phyloP scores from a whole-genome alignment of 495 filamentous ascomycete species.

The Saxophila tyrrhenica region DNA sequence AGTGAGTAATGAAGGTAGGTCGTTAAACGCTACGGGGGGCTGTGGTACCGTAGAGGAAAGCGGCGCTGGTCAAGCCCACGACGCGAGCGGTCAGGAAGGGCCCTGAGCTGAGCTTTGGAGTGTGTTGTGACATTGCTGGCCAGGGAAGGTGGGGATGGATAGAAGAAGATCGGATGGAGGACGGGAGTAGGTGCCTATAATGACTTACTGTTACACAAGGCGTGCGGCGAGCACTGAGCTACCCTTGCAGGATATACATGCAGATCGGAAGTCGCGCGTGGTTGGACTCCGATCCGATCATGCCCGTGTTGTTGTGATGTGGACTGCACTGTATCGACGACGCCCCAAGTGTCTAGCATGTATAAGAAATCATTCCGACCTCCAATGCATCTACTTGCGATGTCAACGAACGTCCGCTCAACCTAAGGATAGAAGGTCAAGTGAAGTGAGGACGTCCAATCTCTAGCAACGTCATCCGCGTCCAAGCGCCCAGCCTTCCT shows the following conservation, averaged over 20 bases:
- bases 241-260: too few species aligned
- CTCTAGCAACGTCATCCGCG: neutral
- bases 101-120: slow-evolving; percentile 1
- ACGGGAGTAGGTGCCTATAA: too few species aligned
- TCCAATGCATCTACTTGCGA: too few species aligned
- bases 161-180: neutral
- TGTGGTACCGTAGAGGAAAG: slow-evolving; percentile 10
- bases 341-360: too few species aligned
- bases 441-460: neutral
- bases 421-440: neutral
- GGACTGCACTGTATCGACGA: too few species aligned
- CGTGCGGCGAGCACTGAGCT: too few species aligned
- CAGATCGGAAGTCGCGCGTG: too few species aligned
- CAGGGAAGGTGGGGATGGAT: neutral
- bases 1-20: neutral
- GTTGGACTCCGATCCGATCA: too few species aligned
- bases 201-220: too few species aligned
- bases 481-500: neutral
- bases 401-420: too few species aligned
- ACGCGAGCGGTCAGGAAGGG: slow-evolving; percentile 12
- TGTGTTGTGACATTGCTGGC: neutral
- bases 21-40: neutral
- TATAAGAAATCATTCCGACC: too few species aligned
- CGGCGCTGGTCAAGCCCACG: slow-evolving; percentile 13
- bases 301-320: too few species aligned